A percentile compares a stretch with the other conserved stretches of the same genome.
These are phyloP conservation scores for Tuber aestivum DNA, from an alignment of 495 filamentous ascomycete genomes.

Conservation along the genomic window DNA sequence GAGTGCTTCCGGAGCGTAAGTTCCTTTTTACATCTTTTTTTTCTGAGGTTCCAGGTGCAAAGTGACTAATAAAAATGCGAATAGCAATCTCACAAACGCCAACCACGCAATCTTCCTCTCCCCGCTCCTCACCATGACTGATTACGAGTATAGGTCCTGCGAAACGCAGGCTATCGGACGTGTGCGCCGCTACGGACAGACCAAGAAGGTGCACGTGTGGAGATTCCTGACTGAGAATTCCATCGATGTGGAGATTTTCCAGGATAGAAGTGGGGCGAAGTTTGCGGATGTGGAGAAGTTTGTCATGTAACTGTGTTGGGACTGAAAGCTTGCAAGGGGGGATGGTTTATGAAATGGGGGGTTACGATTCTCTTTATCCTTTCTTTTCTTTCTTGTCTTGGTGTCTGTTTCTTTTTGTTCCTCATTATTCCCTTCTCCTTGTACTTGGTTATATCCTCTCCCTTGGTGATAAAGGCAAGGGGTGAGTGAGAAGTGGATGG, in stretches of 20 bases:
- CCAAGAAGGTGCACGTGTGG: constrained; percentile 62
- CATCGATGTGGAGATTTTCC: constrained; percentile 64
- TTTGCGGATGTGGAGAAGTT: constrained; percentile 22
- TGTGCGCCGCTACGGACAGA: constrained; percentile 61
- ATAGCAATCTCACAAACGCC: constrained; percentile 65
- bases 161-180: constrained; percentile 71
- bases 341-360: neutral
- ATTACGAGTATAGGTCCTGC: constrained; percentile 54
- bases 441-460: neutral
- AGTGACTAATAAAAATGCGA: constrained; percentile 10
- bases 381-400: neutral
- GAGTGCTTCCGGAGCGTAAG: constrained; percentile 65
- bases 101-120: constrained; percentile 73
- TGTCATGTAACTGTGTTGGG: neutral
- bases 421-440: neutral
- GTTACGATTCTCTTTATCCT: constrained; percentile 44
- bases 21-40: constrained; percentile 17
- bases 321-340: neutral
- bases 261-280: constrained; percentile 45
- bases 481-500: neutral
- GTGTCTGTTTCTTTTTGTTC: neutral
- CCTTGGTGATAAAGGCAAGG: neutral
- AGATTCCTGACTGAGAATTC: constrained; percentile 59
- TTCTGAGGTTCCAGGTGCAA: neutral
- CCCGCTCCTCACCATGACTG: constrained; percentile 52